A percentile compares a stretch with the other conserved stretches of the same genome.
phyloP scores from a whole-genome alignment of 768 basidiomycete genomes.

The Podaxis sp. region DNA sequence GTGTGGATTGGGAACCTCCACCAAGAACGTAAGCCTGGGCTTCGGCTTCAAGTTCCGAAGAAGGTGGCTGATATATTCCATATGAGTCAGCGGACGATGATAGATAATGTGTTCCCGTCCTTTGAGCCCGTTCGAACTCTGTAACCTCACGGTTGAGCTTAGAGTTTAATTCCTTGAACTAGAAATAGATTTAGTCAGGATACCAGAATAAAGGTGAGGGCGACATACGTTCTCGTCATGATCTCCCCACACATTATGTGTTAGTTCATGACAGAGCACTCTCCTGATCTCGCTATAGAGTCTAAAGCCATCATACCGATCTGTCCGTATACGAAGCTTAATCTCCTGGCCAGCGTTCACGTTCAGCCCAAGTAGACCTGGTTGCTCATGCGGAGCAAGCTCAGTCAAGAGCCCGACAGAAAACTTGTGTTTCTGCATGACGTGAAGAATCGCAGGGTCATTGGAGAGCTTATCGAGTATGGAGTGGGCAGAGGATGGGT shows the following conservation, averaged over 20 bases:
- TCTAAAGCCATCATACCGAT: slow-evolving; percentile 72
- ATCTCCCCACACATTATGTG: slow-evolving; percentile 73
- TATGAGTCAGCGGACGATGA: slow-evolving; percentile 29
- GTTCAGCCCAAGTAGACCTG: slow-evolving; percentile 69
- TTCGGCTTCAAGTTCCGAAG: slow-evolving; percentile 57
- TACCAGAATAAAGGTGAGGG: neutral
- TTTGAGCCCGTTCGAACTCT: slow-evolving; percentile 58
- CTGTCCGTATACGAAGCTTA: slow-evolving; percentile 67
- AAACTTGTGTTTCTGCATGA: slow-evolving; percentile 72
- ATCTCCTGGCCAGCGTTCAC: slow-evolving; percentile 61
- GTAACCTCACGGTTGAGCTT: slow-evolving; percentile 70
- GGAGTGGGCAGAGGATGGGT: slow-evolving; percentile 53
- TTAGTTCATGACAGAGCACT: slow-evolving; percentile 75
- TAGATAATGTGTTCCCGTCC: slow-evolving; percentile 56
- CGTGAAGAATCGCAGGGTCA: slow-evolving; percentile 69
- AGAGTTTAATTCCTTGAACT: slow-evolving; percentile 81
- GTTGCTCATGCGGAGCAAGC: slow-evolving; percentile 76
- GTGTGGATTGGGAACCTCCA: slow-evolving; percentile 28
- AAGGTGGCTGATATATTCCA: slow-evolving; percentile 39
- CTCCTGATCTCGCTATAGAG: slow-evolving; percentile 61
- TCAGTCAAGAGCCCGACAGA: slow-evolving; percentile 72
- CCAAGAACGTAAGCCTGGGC: slow-evolving; percentile 56
- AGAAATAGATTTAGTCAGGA: neutral
- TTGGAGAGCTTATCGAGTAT: slow-evolving; percentile 58
- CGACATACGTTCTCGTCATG: slow-evolving; percentile 70